Evolutionary conservation across 768 basidiomycete species (phyloP), one percentile per base, ranked within the genome.

Genomic region (Collybiopsis confluens): DNA sequence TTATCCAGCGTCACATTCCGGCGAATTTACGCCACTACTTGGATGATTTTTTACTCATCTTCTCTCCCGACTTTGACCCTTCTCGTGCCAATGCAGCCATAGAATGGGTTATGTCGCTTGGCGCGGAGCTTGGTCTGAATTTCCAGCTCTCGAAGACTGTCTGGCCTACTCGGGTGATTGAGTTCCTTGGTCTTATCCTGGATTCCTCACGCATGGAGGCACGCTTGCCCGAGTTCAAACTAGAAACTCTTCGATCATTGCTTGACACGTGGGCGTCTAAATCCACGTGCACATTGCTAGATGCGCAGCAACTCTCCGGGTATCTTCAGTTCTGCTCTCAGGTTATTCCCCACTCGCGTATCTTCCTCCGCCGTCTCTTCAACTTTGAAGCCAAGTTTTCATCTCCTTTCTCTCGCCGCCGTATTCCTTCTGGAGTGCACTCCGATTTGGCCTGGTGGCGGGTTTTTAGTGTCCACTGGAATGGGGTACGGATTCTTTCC

Each of bases 31-130:
- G 60, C 6, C 71, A 73, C 40, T 72, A 70, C 45, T 61, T 74
- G 1, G 66, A 74, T 37, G 65, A 73, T 40, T 73, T 72, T 53
- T 63, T 73, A 20, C 28, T 58, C 1, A 57, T 62, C n/a, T 70
- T 69, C 53, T 33, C 41, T 7, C 54, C 60, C 7, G 13, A 16
- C 5, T 52, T 56, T 18, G 21, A 16, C 28, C 43, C 27, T 13
- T 8, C 30, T 18, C 28, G 35, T 5, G 54, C 48, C 18, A 21
- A 56, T 21, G 45, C 58, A 15, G 67, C 66, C 0, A 54, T 68
- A 2, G 59, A 67, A 7, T 72, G 69, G 71, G 59, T 67, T 1
- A 56, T 66, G 35, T 62, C 53, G 36, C 58, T 70, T 0, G 66
- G 66, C 1, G 18, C 47, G 0, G 26, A 59, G 21, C 64, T 73